Base-by-base conservation (phyloP, 1,139 yeast species). In the Candida glucosophila region DNA sequence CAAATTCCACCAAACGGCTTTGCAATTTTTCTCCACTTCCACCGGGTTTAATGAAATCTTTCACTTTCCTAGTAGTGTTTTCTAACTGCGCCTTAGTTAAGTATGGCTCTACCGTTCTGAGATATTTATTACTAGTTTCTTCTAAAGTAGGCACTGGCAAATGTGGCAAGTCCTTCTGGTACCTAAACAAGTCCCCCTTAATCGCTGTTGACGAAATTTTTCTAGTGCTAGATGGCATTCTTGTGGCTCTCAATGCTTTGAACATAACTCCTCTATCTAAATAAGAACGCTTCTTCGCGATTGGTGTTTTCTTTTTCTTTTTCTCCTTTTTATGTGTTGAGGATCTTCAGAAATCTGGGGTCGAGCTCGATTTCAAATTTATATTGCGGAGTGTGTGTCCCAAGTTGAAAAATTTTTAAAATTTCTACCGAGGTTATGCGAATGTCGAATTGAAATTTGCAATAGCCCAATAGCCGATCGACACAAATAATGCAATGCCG, bases 61-160 rank as follows among this genome's bases (percentile, higher is more conserved):
- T 66, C 28, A 86, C 82, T 14, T 75, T 67, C 18, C 58, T 47
- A 30, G 69, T 71, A 22, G 88, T 77, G 28, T 58, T 59, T 12
- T 56, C 56, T 32, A 71, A 72, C 44, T 81, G 82, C 14, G 54
- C 52, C 25, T 60, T 58, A 15, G 71, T 67, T 28, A 68, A 49
- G 29, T 65, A 73, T 1, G 97, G 95, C 43, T 71, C 71, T 29
- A 90, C 73, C 2, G 90, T 67, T 37, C 69, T 64, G 43, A 88
- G 63, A 52, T 85, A 90, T 36, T 73, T 72, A 13, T 63, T 52
- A 18, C 82, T 71, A 9, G 96, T 83, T 32, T 77, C 75, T 31
- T 73, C 68, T 32, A 90, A 66, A 3, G 77, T 56, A 2, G 98
- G 98, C 8, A 90, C 94, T 2, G 97, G 97, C 38, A 90, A 68